phyloP scores from a whole-genome alignment of 257 asterid genomes.

The Capsicum baccatum region DNA sequence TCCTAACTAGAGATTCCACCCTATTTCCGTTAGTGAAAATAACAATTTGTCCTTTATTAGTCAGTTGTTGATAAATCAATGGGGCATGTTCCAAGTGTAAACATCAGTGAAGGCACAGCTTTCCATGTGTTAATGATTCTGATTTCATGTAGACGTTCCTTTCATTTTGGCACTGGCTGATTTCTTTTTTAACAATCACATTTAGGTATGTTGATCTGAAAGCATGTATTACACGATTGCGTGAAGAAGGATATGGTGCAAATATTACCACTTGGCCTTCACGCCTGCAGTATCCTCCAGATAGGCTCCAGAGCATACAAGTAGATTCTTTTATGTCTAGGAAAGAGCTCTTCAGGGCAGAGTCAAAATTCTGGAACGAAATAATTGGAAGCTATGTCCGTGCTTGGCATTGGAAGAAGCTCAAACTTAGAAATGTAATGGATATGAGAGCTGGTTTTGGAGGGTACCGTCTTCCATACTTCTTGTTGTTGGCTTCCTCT shows the following conservation, averaged over 20 bases:
- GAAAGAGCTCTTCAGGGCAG: slow-evolving; percentile 81
- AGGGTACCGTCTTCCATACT: slow-evolving; percentile 58
- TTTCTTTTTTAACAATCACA: slow-evolving; percentile 31
- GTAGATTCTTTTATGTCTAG: slow-evolving; percentile 77
- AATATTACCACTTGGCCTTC: slow-evolving; percentile 84
- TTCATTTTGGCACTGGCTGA: slow-evolving; percentile 16
- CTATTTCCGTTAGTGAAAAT: neutral
- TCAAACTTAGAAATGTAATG: slow-evolving; percentile 78
- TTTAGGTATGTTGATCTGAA: slow-evolving; percentile 85
- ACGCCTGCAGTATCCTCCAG: slow-evolving; percentile 86
- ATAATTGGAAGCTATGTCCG: slow-evolving; percentile 68
- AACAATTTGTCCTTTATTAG: neutral
- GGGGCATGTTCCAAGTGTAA: neutral
- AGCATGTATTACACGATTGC: slow-evolving; percentile 80
- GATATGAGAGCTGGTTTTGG: slow-evolving; percentile 99
- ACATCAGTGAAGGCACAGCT: slow-evolving; percentile 5
- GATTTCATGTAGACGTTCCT: neutral
- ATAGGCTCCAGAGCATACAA: slow-evolving; percentile 86
- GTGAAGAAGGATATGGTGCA: slow-evolving; percentile 79
- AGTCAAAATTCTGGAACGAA: slow-evolving; percentile 83
- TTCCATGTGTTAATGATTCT: neutral
- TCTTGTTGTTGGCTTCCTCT: slow-evolving; percentile 29
- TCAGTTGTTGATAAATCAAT: neutral
- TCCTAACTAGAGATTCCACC: no score
- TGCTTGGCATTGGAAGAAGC: slow-evolving; percentile 63